A percentile compares a stretch with the other conserved stretches of the same genome.
phyloP scores from a whole-genome alignment of 768 basidiomycete genomes.

The Kwoniella dejecticola region DNA sequence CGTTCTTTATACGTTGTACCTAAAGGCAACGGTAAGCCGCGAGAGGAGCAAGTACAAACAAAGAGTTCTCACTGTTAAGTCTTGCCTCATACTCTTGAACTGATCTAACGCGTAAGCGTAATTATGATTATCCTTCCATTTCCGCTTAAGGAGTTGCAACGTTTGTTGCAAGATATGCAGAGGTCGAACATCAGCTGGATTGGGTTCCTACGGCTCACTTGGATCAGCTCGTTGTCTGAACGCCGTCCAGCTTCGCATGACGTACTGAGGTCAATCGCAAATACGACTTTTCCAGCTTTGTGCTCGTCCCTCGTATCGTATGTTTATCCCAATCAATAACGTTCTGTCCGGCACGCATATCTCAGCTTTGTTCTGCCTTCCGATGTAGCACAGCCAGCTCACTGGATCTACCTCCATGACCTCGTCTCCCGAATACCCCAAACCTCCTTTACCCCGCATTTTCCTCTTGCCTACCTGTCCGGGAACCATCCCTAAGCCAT shows the following conservation, averaged over 20 bases:
- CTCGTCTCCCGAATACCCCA: slow-evolving; percentile 49
- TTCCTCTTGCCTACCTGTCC: slow-evolving; percentile 44
- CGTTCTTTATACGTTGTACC: slow-evolving; percentile 99
- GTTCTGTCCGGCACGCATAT: slow-evolving; percentile 62
- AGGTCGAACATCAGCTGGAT: slow-evolving; percentile 90
- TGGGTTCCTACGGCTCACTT: slow-evolving; percentile 85
- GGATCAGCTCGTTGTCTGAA: too few relatives aligned
- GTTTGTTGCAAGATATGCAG: slow-evolving; percentile 81
- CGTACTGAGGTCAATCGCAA: slow-evolving; percentile 83
- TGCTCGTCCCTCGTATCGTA: slow-evolving; percentile 90
- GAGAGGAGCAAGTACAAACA: neutral
- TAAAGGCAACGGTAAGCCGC: slow-evolving; percentile 50
- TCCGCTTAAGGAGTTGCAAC: slow-evolving; percentile 77
- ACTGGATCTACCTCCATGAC: slow-evolving; percentile 54
- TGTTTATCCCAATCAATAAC: slow-evolving; percentile 94
- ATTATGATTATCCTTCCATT: slow-evolving; percentile 75
- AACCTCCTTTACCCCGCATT: slow-evolving; percentile 41
- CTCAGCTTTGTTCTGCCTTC: neutral
- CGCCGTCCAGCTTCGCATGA: neutral
- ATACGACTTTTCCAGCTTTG: slow-evolving; percentile 92
- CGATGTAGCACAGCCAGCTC: slow-evolving; percentile 19
- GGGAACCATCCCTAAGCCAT: slow-evolving; percentile 29
- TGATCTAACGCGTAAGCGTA: slow-evolving; percentile 89
- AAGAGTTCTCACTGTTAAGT: slow-evolving; percentile 77
- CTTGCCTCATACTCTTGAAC: slow-evolving; percentile 95